phyloP scores from a whole-genome alignment of 257 asterid genomes.

The Plectranthus barbatus region DNA sequence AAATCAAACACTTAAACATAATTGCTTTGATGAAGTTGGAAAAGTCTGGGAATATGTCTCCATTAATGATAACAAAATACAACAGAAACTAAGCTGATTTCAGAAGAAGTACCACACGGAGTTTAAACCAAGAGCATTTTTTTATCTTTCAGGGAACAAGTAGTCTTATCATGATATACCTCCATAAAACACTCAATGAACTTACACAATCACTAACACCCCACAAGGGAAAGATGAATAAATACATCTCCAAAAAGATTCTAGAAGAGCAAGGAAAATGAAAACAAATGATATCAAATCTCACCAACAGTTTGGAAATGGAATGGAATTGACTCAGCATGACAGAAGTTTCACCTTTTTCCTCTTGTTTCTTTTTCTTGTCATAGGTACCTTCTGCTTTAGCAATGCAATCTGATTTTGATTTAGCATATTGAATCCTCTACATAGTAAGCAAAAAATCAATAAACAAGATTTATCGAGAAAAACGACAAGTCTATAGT shows the following conservation, averaged over 20 bases:
- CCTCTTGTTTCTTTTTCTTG: constrained; percentile 97
- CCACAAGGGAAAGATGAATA: not conserved
- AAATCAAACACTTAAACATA: not conserved
- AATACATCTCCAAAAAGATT: not conserved
- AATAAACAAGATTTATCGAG: too few relatives aligned
- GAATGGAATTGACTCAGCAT: not conserved
- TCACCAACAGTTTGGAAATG: not conserved
- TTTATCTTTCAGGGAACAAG: not conserved
- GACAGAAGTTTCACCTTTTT: constrained; percentile 53
- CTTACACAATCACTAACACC: not conserved
- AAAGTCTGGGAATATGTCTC: not conserved
- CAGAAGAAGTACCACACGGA: not conserved
- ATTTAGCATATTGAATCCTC: constrained; percentile 91
- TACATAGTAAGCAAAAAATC: constrained; percentile 28
- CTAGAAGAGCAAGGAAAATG: not conserved
- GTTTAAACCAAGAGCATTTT: not conserved
- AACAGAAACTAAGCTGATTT: not conserved
- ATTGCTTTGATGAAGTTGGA: too few relatives aligned
- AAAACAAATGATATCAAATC: not conserved
- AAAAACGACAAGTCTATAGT: too few relatives aligned
- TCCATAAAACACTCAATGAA: not conserved
- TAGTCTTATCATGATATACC: not conserved
- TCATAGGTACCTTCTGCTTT: constrained; percentile 98
- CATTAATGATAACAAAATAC: not conserved
- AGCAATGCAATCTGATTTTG: constrained; percentile 89